Evolutionary conservation across 2,329 filamentous ascomycete genomes (phyloP), one percentile per base, ranked within the genome.

Genomic region (Stemphylium vesicarium): DNA sequence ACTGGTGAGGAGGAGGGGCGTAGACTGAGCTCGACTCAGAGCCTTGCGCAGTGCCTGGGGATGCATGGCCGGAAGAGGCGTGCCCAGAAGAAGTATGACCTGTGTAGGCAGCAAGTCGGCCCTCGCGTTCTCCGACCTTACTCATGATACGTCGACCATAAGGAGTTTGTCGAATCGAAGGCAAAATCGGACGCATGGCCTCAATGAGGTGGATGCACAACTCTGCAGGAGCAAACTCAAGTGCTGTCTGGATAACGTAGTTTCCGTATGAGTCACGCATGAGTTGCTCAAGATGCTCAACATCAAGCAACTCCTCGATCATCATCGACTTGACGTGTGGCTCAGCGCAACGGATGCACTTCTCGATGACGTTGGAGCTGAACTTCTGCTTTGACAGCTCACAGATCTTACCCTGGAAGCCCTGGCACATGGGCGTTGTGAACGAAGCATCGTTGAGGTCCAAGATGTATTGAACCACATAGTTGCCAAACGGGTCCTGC

Each of bases 331-430:
- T 92, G 46, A 89, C 89, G 9, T 84, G 81, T 20, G 86, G 81
- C 56, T 90, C 86, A 32, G 93, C 88, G 72, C 92, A 96, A 52
- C 95, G 92, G 55, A 98, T 79, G 65, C 79, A 82, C 76, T 99
- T 99, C 81, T 99, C 95, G 60, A 99, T 94, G 53, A 99, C 95
- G 68, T 99, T 99, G 70, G 95, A 98, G 79, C 92, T 97, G 81
- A 99, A 99, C 79, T 99, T 99, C 81, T 99, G 95, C 74, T 92
- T 93, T 5, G 95, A 98, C 13, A 88, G 72, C 84, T 84, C 77
- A 77, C 84, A 70, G 74, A 89, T 80, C 85, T 91, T 81, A 66
- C 89, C 89, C 51, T 84, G 80, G 80, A 99, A 97, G 70, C 88
- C 88, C 48, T 84, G 81, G 57, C 96, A 95, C 36, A 99, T 82